Base-by-base conservation (phyloP, 352 stramenopile species). In the Aphanomyces stellatus region DNA sequence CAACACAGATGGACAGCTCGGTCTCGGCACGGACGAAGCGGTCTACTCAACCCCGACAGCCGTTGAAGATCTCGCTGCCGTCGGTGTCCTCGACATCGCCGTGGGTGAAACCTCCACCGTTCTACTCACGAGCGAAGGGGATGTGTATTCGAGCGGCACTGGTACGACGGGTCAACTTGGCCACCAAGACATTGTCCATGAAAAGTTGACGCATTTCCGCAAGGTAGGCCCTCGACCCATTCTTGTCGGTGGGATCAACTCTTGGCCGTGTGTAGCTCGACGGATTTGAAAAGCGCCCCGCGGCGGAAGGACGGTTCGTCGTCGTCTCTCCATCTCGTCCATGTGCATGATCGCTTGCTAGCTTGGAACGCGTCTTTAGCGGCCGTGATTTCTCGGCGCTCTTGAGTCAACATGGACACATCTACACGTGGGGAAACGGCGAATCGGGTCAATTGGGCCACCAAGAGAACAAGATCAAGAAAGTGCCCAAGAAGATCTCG, bases 401-500 rank as follows among this genome's bases (percentile, higher is more conserved):
- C 2, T 28, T 87, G 6, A 90, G 82, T 13, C 79, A 73, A 0
- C 74, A 80, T 17, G 85, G 85, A 3, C 82, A 93, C 64, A 74
- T 81, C 33, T 93, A 93, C 70, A 87, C 85, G 28, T 93, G 82
- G 82, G 85, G 85, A 4, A 88, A 89, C 43, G 85, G 85, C 27
- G 81, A 93, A 56, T 71, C 79, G 30, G 85, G 85, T 19, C 85
- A 93, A 62, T 65, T 93, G 40, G 85, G 85, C 1, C 85, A 93
- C 71, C 84, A 92, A 56, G 84, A 92, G 46, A 92, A 90, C 73
- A 92, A 92, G 64, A 82, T 80, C 74, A 92, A 92, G 73, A 92
- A 92, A 69, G 74, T 75, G 19, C 84, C 84, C 24, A 92, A 92
- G 73, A 92, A 92, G 68, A 88, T 92, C 63, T 92, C 84, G 34